Base-by-base conservation (phyloP, 2,329 filamentous ascomycete genomes). In the Neurospora crassa region DNA sequence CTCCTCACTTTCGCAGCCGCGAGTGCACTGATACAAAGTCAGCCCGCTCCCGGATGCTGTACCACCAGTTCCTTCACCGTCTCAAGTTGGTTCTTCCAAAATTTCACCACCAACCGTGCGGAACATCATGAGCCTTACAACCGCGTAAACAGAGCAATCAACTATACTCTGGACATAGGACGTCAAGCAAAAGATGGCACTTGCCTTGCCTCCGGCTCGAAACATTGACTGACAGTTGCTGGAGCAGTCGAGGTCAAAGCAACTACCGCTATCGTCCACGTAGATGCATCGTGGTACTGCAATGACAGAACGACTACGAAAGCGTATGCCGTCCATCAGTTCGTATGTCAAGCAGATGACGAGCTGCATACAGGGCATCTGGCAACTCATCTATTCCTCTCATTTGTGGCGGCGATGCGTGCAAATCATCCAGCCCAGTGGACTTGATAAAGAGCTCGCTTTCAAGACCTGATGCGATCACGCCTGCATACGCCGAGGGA, bases 1-100 rank as follows among this genome's bases (percentile, higher is more conserved):
- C 47, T 59, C 47, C 24, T 63, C 53, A 29, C 24, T 18, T 63
- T 18, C 24, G 70, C 67, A n/a, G 67, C 70, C 16, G 42, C 70
- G 10, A 68, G 63, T 34, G n/a, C 20, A 8, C 29, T 71, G n/a
- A 29, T 43, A 40, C 20, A 40, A 24, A 63, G 37, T 2, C 67
- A 67, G 47, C 20, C 63, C 3, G 6, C 72, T 10, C n/a, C 69
- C 0, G 59, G 70, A 14, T 71, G 70, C 14, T 78, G 77, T 71
- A 77, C 75, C 1, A 73, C 73, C 42, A 75, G 71, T 37, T 77
- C 77, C 0, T 78, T 78, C 42, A 69, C 70, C 2, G 69, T 75
- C 5, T 76, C 77, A 0, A 78, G 76, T 70, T 77, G 77, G 76
- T 72, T 75, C 29, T 53, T 77, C 20, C 67, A 74, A 2, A 69